Base-by-base conservation (phyloP, 177 flowering plant genomes). In the Vitis hybrid region DNA sequence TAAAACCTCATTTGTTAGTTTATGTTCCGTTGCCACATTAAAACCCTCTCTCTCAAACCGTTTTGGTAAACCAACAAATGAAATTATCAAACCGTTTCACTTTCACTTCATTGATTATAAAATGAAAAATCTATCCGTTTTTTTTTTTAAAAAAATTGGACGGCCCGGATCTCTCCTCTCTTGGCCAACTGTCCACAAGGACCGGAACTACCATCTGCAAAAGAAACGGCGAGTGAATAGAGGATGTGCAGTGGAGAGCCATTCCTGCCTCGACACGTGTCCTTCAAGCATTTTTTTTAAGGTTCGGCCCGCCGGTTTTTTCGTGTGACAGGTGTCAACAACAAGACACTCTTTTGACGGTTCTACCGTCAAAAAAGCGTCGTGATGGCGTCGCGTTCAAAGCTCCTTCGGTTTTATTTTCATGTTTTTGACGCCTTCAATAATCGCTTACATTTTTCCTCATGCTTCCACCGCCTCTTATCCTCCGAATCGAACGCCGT, bases 401-500 rank as follows among this genome's bases (percentile, higher is more conserved):
- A 52, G 63, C 48, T 39, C 63, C 45, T 12, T 52, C 14, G 9
- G 9, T 39, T 39, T 39, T 39, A 5, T 1, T 39, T 39, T 39
- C 63, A 21, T 6, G 12, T 33, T 14, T 62, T 48, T 16, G 29
- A 21, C 29, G n/a, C 56, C 66, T 48, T 14, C 31, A 39, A 56
- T 7, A 33, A 9, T 12, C 51, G 49, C 45, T 39, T 7, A 39
- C 45, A 39, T 39, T 39, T 48, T 56, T 45, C 67, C 66, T 66
- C 73, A 68, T 59, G 64, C 51, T 50, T 22, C 15, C 58, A 29
- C 39, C 18, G 8, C 10, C 73, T 21, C 72, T 78, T 76, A 74
- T 81, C 77, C 65, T 39, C 72, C 72, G 63, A 64, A 67, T 21
- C 2, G 45, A 74, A 76, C 82, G 82, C 67, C 80, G 82, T 77